Percentiles rank a stretch among this genome's conserved stretches.
Conservation (phyloP, 1,139 yeast species). For the Pichia sp. region DNA sequence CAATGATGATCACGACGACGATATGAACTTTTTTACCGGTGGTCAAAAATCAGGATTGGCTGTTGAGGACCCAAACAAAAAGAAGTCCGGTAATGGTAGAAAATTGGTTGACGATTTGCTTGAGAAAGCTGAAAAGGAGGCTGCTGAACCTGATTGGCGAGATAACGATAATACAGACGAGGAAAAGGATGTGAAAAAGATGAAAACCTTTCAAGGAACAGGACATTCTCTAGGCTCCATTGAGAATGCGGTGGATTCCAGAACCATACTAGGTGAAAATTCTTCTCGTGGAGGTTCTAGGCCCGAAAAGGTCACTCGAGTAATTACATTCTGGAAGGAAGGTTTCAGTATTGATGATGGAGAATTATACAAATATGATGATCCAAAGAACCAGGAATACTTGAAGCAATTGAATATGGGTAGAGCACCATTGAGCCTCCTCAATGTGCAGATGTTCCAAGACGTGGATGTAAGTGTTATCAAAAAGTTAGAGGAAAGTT, state of each 20-base stretch:
- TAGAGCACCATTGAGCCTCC: conserved; percentile 82
- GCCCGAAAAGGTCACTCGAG: conserved; percentile 57
- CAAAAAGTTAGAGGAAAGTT: conserved; percentile 78
- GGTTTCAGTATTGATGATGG: conserved; percentile 97
- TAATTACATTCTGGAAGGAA: conserved; percentile 91
- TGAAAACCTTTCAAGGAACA: conserved; percentile 52
- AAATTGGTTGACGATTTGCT: conserved; percentile 52
- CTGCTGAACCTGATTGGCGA: conserved; percentile 35
- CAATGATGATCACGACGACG: conserved; percentile 56
- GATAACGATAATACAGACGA: conserved; percentile 30
- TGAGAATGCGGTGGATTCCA: conserved; percentile 41
- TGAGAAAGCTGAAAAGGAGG: conserved; percentile 52
- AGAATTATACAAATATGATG: conserved; percentile 78
- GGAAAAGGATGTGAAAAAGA: conserved; percentile 37
- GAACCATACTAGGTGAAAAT: conserved; percentile 27
- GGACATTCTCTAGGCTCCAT: conserved; percentile 79
- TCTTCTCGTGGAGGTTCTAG: conserved; percentile 30
- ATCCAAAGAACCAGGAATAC: conserved; percentile 75
- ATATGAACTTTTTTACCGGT: conserved; percentile 82
- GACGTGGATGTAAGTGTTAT: conserved; percentile 90
- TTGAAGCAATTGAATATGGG: conserved; percentile 82
- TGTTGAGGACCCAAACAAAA: conserved; percentile 82
- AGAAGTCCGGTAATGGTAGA: conserved; percentile 33
- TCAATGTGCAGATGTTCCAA: conserved; percentile 84
- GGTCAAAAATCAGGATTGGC: conserved; percentile 94